These are phyloP conservation scores for Camellia granthamiana DNA, from an alignment of 148 eudicot species.

Conservation along the genomic window DNA sequence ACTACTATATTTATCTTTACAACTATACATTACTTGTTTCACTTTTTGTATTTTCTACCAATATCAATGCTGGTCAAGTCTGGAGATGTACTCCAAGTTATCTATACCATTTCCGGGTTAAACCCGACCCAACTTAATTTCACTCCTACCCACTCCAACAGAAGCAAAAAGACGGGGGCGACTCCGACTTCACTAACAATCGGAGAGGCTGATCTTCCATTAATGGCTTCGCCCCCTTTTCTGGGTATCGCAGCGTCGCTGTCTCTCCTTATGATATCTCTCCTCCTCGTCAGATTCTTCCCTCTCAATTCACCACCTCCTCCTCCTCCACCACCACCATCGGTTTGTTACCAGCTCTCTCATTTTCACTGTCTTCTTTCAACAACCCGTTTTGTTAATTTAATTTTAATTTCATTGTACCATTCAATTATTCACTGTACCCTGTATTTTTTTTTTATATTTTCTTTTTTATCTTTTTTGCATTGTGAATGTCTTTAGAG, in stretches of 20 bases:
- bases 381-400: neutral
- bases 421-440: neutral
- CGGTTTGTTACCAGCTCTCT: neutral
- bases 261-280: neutral
- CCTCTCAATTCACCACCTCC: conserved; percentile 4
- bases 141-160: too few species aligned
- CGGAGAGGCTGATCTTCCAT: neutral
- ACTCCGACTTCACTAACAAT: neutral
- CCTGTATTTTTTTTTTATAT: neutral
- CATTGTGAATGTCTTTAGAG: neutral
- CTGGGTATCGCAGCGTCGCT: conserved; percentile 15
- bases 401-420: neutral
- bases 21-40: too few species aligned
- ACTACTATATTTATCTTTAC: too few species aligned
- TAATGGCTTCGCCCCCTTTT: conserved; percentile 15
- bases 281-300: conserved; percentile 10
- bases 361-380: neutral
- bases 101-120: too few species aligned
- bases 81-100: too few species aligned
- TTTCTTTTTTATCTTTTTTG: neutral
- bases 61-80: too few species aligned
- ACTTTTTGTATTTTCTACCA: too few species aligned
- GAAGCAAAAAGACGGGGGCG: too few species aligned
- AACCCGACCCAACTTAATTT: too few species aligned
- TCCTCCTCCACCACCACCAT: conserved; percentile 4